Conservation (phyloP, 1,139 yeast species). For the Kodamaea derodonti region DNA sequence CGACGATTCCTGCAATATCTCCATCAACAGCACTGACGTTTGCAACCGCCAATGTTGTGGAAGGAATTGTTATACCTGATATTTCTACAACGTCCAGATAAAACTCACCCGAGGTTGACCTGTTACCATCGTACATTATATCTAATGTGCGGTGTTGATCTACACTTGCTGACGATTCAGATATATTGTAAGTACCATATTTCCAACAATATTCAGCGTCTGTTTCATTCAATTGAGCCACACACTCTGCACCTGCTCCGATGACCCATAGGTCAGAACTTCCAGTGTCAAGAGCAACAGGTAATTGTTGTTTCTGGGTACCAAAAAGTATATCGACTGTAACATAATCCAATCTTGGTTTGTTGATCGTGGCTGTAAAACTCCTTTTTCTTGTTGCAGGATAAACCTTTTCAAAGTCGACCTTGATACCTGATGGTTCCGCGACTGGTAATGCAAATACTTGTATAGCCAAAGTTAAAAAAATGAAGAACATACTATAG, state of each 20-base stretch:
- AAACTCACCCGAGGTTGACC: conserved; percentile 4
- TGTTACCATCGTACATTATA: conserved; percentile 9
- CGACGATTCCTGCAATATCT: conserved; percentile 13
- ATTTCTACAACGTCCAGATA: conserved; percentile 6
- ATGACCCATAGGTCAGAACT: conserved; percentile 45
- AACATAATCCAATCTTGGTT: background rate
- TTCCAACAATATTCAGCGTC: background rate
- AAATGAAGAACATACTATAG: conserved; percentile 1
- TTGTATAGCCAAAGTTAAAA: background rate
- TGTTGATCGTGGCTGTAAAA: background rate
- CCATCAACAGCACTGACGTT: background rate
- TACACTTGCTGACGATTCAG: conserved; percentile 7
- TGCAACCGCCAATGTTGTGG: conserved; percentile 8
- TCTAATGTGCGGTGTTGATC: conserved; percentile 1
- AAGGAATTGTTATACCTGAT: conserved; percentile 8
- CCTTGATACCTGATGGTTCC: background rate
- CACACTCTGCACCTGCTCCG: background rate
- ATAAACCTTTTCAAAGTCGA: background rate
- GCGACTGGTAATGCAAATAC: background rate
- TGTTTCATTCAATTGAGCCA: too few relatives aligned
- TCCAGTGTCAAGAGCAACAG: conserved; percentile 42
- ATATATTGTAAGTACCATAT: conserved; percentile 15
- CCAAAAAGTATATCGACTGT: conserved; percentile 7
- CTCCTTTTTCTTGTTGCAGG: background rate
- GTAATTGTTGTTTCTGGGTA: conserved; percentile 6